These are phyloP conservation scores for Pestalotiopsis sp. DNA, from an alignment of 2,329 filamentous ascomycete species.

Conservation along the genomic window DNA sequence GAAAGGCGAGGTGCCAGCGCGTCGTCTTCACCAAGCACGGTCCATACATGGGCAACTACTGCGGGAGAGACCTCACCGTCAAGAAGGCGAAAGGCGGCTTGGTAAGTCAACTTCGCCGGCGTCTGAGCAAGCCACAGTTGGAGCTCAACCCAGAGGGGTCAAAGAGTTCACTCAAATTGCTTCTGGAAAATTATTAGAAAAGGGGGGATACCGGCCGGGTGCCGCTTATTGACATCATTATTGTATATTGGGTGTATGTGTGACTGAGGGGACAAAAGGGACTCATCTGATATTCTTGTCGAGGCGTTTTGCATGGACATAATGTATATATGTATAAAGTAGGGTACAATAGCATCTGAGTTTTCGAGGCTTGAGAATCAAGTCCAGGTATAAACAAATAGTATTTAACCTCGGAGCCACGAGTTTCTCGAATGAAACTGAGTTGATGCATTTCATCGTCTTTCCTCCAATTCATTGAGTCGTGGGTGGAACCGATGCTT, in stretches of 20 bases:
- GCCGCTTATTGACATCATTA: neutral
- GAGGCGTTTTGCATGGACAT: neutral
- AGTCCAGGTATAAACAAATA: neutral
- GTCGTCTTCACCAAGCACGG: slow-evolving; percentile 31
- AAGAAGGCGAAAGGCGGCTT: neutral
- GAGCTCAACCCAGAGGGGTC: neutral
- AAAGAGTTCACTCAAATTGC: neutral
- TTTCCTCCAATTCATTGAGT: too few relatives aligned
- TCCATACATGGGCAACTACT: slow-evolving; percentile 21
- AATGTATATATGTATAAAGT: neutral
- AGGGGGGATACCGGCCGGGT: neutral
- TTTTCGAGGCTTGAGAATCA: neutral
- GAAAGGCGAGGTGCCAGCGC: slow-evolving; percentile 29
- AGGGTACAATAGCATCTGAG: neutral
- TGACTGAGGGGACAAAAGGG: neutral
- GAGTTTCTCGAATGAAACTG: neutral
- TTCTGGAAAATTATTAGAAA: slow-evolving; percentile 1
- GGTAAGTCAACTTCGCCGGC: neutral
- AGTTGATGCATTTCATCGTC: too few relatives aligned
- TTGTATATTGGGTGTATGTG: too few relatives aligned
- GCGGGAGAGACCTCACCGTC: neutral
- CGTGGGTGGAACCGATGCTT: too few relatives aligned
- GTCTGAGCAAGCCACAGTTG: neutral
- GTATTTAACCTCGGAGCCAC: neutral
- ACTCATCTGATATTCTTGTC: neutral